Evolutionary conservation across 148 eudicot species (phyloP).

Genomic region (Agrostemma githago): DNA sequence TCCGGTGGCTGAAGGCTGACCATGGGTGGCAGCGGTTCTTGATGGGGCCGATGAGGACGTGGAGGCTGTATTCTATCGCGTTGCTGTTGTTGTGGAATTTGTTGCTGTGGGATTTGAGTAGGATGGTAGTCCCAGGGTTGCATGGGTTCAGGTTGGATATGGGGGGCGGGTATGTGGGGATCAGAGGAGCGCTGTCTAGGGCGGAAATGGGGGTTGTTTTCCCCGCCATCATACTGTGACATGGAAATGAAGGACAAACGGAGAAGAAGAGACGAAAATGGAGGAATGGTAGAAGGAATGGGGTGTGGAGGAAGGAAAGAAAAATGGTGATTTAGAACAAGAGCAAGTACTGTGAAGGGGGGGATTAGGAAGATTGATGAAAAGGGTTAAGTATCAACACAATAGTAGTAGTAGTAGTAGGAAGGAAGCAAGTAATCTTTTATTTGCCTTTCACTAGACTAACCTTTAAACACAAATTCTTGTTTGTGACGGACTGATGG

Average conservation of each 20-base stretch:
- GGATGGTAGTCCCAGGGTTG: constrained; percentile 32
- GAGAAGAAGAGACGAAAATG: not conserved
- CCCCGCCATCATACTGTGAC: constrained; percentile 43
- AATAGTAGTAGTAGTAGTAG: constrained; percentile 26
- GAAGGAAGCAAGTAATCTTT: constrained; percentile 62
- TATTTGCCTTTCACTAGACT: not conserved
- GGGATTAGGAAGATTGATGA: constrained; percentile 26
- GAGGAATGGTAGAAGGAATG: not conserved
- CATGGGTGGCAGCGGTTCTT: constrained; percentile 16
- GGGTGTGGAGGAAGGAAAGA: constrained; percentile 18
- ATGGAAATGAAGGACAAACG: constrained; percentile 18
- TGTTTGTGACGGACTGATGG: too few species aligned
- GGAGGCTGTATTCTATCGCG: constrained; percentile 20
- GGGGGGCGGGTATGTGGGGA: constrained; percentile 7
- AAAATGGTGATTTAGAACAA: constrained; percentile 16
- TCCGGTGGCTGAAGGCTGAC: not conserved
- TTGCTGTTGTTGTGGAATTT: too few species aligned
- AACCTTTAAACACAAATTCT: too few species aligned
- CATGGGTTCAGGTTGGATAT: constrained; percentile 19
- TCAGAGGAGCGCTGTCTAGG: constrained; percentile 15
- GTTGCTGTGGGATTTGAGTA: constrained; percentile 17
- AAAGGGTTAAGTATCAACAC: constrained; percentile 54
- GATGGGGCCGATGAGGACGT: constrained; percentile 22
- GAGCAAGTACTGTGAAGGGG: constrained; percentile 17
- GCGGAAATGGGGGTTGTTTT: constrained; percentile 64